Conservation (phyloP, 108 stramenopile species). For the Skeletonema menzelii region DNA sequence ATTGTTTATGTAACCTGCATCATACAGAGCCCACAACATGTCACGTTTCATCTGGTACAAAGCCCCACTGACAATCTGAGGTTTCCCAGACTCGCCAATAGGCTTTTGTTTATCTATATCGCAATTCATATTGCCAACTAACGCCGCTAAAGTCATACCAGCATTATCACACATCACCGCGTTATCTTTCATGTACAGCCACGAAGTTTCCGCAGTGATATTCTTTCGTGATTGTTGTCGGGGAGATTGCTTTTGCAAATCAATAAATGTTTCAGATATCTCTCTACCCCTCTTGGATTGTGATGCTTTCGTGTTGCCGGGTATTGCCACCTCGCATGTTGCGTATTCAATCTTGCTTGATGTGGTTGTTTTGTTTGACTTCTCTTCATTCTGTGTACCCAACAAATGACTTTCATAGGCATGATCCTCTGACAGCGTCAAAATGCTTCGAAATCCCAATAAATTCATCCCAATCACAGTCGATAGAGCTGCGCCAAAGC, state of each 20-base stretch:
- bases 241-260: conserved; percentile 5
- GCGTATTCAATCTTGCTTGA: conserved; percentile 7
- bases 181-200: conserved; percentile 67
- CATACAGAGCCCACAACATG: conserved; percentile 60
- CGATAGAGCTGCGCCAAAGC: conserved; percentile 55
- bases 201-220: conserved; percentile 55
- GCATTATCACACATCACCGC: conserved; percentile 50
- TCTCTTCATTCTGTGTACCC: conserved; percentile 4
- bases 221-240: background rate
- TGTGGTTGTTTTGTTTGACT: background rate
- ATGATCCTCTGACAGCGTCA: conserved; percentile 68
- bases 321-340: conserved; percentile 72
- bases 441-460: conserved; percentile 22
- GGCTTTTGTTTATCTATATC: conserved; percentile 41
- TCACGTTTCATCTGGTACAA: conserved; percentile 60
- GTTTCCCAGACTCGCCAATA: conserved; percentile 1
- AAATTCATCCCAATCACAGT: conserved; percentile 55
- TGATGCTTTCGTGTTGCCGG: conserved; percentile 53
- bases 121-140: conserved; percentile 63
- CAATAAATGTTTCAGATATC: conserved; percentile 48
- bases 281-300: conserved; percentile 54
- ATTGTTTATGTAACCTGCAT: conserved; percentile 28
- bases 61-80: conserved; percentile 40
- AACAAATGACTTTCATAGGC: conserved; percentile 57
- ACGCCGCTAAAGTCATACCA: conserved; percentile 51